phyloP scores from a whole-genome alignment of 345 rosid genomes.

The Populus alba region DNA sequence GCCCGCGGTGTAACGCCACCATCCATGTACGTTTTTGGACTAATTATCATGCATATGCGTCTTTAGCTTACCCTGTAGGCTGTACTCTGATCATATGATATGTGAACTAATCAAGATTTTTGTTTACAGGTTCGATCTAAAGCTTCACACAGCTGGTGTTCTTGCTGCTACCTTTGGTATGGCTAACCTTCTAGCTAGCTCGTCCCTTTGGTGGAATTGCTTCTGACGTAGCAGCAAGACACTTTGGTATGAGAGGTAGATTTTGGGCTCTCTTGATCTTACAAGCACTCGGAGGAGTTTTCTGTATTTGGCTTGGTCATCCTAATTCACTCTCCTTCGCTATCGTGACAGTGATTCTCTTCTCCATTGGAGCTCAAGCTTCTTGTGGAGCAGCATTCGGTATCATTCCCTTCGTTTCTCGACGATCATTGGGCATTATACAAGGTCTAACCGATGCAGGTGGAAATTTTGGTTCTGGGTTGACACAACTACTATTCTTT shows the following conservation, averaged over 20 bases:
- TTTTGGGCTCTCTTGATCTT: slow-evolving; percentile 72
- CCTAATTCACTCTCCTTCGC: slow-evolving; percentile 70
- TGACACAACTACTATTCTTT: slow-evolving; percentile 70
- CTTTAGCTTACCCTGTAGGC: not conserved
- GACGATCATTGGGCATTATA: slow-evolving; percentile 72
- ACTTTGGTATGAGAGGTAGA: slow-evolving; percentile 82
- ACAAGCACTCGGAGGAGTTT: slow-evolving; percentile 65
- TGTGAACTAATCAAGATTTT: not conserved
- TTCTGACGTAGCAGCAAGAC: slow-evolving; percentile 53
- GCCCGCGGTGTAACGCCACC: no score
- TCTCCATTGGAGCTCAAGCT: slow-evolving; percentile 75
- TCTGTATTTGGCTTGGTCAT: slow-evolving; percentile 74
- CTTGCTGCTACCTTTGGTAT: slow-evolving; percentile 83
- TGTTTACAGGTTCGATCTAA: slow-evolving; percentile 48
- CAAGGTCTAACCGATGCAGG: slow-evolving; percentile 77
- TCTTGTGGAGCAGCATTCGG: slow-evolving; percentile 88
- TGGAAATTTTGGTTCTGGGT: slow-evolving; percentile 76
- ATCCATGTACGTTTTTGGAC: not conserved
- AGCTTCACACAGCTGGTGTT: slow-evolving; percentile 69
- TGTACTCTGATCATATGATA: not conserved
- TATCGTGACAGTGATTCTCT: slow-evolving; percentile 64
- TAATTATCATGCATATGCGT: not conserved
- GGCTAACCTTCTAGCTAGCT: slow-evolving; percentile 67
- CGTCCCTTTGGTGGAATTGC: slow-evolving; percentile 76
- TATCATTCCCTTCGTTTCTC: slow-evolving; percentile 66